phyloP scores from a whole-genome alignment of 75 land plant species.

The Cupressus sempervirens region DNA sequence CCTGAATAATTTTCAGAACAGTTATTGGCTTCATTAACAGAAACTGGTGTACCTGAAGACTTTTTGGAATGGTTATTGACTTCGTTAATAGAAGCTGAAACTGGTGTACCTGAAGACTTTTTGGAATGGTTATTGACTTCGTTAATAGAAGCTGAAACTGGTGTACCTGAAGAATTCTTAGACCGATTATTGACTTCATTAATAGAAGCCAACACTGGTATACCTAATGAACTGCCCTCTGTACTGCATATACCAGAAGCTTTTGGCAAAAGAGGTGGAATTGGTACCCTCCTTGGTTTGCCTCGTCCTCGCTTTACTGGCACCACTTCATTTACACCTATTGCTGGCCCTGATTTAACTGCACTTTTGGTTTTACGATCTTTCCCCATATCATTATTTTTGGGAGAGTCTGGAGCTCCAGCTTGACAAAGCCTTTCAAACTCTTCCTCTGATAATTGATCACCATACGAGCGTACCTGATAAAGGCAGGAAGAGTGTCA shows the following conservation, averaged over 20 bases:
- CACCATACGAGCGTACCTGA: conserved; percentile 90
- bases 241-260: neutral
- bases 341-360: neutral
- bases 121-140: neutral
- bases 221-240: conserved; percentile 6
- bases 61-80: neutral
- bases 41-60: neutral
- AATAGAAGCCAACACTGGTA: neutral
- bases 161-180: neutral
- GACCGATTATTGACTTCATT: neutral
- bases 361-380: conserved; percentile 11
- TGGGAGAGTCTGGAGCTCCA: conserved; percentile 57
- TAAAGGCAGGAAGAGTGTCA: conserved; percentile 8
- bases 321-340: neutral
- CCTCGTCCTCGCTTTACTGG: conserved; percentile 73
- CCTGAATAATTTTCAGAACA: neutral
- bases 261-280: conserved; percentile 1
- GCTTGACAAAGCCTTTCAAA: conserved; percentile 90
- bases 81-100: neutral
- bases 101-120: neutral
- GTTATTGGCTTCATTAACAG: neutral
- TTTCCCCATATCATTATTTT: conserved; percentile 15
- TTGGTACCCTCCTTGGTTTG: conserved; percentile 50
- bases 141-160: neutral
- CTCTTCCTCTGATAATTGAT: conserved; percentile 93